These are phyloP conservation scores for Bassia scoparia DNA, from an alignment of 148 eudicot species.

Conservation along the genomic window DNA sequence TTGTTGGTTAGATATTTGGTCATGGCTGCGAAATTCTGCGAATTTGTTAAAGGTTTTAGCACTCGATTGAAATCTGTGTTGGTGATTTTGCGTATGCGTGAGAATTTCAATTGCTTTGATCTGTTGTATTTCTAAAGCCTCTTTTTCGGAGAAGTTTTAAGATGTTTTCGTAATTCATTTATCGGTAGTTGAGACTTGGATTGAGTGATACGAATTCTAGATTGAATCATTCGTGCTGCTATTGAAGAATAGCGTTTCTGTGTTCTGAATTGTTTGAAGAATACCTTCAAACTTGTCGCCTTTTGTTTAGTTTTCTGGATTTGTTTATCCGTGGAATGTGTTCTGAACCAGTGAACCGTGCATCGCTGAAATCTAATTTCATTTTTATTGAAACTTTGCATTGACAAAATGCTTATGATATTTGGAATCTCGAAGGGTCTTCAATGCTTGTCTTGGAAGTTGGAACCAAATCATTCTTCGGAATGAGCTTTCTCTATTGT, in stretches of 20 bases:
- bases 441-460: too few relatives aligned
- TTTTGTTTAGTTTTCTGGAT: background rate
- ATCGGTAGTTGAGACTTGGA: background rate
- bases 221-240: background rate
- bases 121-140: background rate
- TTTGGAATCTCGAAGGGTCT: too few relatives aligned
- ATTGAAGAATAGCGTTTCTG: background rate
- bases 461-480: too few relatives aligned
- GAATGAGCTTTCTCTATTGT: too few relatives aligned
- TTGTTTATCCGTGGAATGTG: background rate
- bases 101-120: background rate
- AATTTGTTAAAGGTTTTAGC: background rate
- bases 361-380: background rate
- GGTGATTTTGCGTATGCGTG: background rate
- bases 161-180: background rate
- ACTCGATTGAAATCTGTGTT: background rate
- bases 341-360: background rate
- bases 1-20: background rate
- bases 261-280: too few relatives aligned
- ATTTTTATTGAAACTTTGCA: too few relatives aligned
- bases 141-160: too few relatives aligned
- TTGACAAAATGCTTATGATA: background rate
- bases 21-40: background rate
- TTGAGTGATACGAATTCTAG: background rate
- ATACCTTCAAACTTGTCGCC: too few relatives aligned